Evolutionary conservation across 2,329 filamentous ascomycete species (phyloP), one percentile per base, ranked within the genome.

Genomic region (Tolypocladium album): DNA sequence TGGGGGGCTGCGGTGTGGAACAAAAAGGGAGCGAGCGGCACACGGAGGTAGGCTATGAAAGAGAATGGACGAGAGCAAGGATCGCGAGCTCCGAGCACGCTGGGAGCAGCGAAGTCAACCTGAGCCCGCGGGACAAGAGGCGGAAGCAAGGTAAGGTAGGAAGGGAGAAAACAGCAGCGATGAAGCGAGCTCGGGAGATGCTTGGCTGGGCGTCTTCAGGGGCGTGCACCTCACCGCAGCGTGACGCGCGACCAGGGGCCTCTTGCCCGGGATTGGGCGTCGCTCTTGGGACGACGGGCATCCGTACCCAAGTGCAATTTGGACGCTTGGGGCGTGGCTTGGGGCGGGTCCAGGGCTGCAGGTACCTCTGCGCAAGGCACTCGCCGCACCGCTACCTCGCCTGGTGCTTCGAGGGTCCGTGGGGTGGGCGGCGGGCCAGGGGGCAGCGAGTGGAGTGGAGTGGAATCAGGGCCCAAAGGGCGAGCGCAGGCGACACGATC

Each of bases 181-280:
- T 42, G 57, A 58, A 55, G 45, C 45, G 47, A 40, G 36, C 17
- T n/a, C 3, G 34, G 15, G 42, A 58, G 27, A 31, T 36, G 50
- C 50, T 36, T 31, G 50, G 27, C 50, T 36, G 50, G 50, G 17
- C 27, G 17, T 36, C 50, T 15, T 52, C 55, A 57, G 59, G 59
- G 59, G 55, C 43, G 50, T 38, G 31, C 20, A 17, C 27, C 47
- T 5, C 50, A 36, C n/a, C 43, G 3, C 43, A n/a, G 20, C 27
- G 45, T 56, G 58, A 53, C 40, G 55, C 55, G 47, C 55, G 58
- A 52, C 58, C 55, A 57, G 59, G 59, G 59, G 27, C 55, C 22
- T 38, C 40, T 39, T 59, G 31, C 42, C 53, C 43, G 45, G 55
- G 59, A 60, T 60, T 60, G 58, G 58, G 58, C 58, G 31, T 53